phyloP scores from a whole-genome alignment of 768 basidiomycete genomes.

The Termitomyces eurrhizus region DNA sequence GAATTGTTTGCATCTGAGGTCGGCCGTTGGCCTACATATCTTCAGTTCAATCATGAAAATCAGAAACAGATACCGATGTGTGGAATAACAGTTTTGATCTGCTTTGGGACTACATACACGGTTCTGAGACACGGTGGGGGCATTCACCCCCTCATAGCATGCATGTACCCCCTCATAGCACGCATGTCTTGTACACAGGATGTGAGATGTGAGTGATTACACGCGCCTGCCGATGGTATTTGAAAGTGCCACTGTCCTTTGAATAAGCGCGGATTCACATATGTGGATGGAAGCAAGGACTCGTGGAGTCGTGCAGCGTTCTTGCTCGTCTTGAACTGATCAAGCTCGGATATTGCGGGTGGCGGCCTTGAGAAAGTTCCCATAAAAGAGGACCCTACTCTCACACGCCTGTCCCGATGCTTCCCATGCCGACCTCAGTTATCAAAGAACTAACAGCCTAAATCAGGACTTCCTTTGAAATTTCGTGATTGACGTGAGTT shows the following conservation, averaged over 20 bases:
- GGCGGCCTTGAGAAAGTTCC: conserved; percentile 16
- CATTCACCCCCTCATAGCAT: not conserved
- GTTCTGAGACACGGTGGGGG: conserved; percentile 1
- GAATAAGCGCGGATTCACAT: conserved; percentile 8
- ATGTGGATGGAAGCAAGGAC: conserved; percentile 10
- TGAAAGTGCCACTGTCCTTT: conserved; percentile 9
- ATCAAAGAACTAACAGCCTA: conserved; percentile 8
- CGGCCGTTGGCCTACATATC: conserved; percentile 1
- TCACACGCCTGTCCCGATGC: conserved; percentile 13
- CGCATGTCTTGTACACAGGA: conserved; percentile 13
- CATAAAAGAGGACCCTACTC: conserved; percentile 9
- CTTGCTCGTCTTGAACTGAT: conserved; percentile 10
- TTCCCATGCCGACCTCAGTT: conserved; percentile 12
- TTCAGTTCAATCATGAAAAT: not conserved
- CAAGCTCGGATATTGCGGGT: conserved; percentile 14
- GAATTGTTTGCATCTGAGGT: conserved; percentile 8
- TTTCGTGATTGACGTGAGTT: conserved; percentile 4
- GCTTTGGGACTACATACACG: not conserved
- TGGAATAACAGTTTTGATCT: not conserved
- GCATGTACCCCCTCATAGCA: not conserved
- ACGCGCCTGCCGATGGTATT: not conserved
- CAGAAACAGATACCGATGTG: not conserved
- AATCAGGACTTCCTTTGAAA: conserved; percentile 7
- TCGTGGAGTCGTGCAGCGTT: conserved; percentile 9
- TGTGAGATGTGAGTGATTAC: not conserved